Evolutionary conservation across 2,329 filamentous ascomycete species (phyloP), one percentile per base, ranked within the genome.

Genomic region (Fusarium annulatum): DNA sequence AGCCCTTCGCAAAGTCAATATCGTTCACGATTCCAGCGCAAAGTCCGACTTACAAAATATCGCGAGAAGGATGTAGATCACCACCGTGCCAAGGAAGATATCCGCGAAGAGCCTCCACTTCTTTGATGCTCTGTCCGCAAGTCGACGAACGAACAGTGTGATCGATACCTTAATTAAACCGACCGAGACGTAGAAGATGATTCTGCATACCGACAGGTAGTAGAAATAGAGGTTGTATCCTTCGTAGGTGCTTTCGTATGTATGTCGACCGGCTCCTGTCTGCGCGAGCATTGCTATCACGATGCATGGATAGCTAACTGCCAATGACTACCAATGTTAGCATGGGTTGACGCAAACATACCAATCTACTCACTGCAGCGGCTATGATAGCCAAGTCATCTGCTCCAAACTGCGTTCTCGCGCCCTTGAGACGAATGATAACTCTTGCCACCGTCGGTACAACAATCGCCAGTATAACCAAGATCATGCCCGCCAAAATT

Each of bases 381-480:
- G 18, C 33, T 5, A 71, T 66, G 8, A 71, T 70, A 4, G 69
- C 61, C 66, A 67, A 63, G 19, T 71, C 69, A 30, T 71, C 61
- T 6, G 38, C 18, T 10, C 69, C 69, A 49, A 70, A 70, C 2
- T 53, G 61, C 1, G 61, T 43, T 18, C 42, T 38, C 6, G 57
- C 26, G 5, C 52, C 66, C 5, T 33, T 70, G 3, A 67, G 48
- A 18, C 67, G 46, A n/a, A 71, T 67, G 9, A 61, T 18, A 3
- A 70, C 4, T 39, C 69, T 62, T 15, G 61, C 66, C 12, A 28
- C 36, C 1, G 66, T 71, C 1, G 69, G 61, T n/a, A 70, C 16
- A 21, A 62, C 41, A 33, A 71, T 71, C 3, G 69, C 69, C n/a
- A 71, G 30, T 42, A 71, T 67, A 23, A 71, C 69, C 12, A 70